Evolutionary conservation across 768 basidiomycete genomes (phyloP).

Genomic region (Phylloporus scabripes): DNA sequence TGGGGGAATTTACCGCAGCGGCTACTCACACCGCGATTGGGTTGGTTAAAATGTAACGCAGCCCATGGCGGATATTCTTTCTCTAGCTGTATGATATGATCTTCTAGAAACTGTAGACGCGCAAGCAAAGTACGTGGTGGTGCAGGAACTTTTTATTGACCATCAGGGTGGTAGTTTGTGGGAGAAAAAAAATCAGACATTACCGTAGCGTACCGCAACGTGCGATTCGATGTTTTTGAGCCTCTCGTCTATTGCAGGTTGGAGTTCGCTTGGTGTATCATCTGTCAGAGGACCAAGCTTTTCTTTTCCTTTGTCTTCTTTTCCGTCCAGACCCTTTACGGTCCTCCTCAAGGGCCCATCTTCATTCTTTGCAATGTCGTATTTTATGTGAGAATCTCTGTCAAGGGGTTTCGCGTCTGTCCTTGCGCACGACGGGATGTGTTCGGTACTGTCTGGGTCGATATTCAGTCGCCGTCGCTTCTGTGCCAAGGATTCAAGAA

Average conservation of each 20-base stretch:
- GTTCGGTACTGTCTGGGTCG: slow-evolving; percentile 30
- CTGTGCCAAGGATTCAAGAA: slow-evolving; percentile 54
- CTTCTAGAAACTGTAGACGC: slow-evolving; percentile 67
- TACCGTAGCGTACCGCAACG: slow-evolving; percentile 71
- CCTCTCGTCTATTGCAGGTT: slow-evolving; percentile 62
- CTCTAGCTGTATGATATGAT: slow-evolving; percentile 70
- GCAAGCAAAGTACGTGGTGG: slow-evolving; percentile 59
- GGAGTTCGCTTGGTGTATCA: slow-evolving; percentile 37
- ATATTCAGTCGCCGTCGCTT: slow-evolving; percentile 44
- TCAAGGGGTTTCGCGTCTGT: slow-evolving; percentile 66
- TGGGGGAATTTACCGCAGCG: not conserved
- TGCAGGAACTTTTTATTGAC: slow-evolving; percentile 51
- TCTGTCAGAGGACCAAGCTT: slow-evolving; percentile 16
- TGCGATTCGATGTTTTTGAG: slow-evolving; percentile 65
- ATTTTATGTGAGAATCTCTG: slow-evolving; percentile 76
- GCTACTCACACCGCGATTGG: slow-evolving; percentile 64
- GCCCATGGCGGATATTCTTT: slow-evolving; percentile 86
- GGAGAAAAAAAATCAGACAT: slow-evolving; percentile 5
- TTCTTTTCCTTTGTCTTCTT: slow-evolving; percentile 8
- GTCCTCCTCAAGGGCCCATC: slow-evolving; percentile 70
- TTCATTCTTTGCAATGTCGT: slow-evolving; percentile 82
- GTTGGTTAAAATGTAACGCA: slow-evolving; percentile 84
- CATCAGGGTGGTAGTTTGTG: slow-evolving; percentile 3
- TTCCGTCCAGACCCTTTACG: slow-evolving; percentile 30
- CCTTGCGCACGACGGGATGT: slow-evolving; percentile 60